Base-by-base conservation (phyloP, 2,329 filamentous ascomycete genomes). In the Botryosphaeria dothidea region DNA sequence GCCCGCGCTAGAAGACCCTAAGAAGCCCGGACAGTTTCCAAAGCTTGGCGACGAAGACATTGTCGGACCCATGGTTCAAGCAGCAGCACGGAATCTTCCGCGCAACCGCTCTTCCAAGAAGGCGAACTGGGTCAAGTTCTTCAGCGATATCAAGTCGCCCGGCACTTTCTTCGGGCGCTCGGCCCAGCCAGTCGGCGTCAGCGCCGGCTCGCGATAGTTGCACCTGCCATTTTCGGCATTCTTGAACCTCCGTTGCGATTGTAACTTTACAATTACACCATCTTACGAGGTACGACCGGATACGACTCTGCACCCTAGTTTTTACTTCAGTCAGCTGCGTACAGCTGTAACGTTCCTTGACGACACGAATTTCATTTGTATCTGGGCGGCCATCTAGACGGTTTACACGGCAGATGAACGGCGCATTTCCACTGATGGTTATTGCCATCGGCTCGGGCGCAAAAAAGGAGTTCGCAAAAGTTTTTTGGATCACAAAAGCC, bases 31-130 rank as follows among this genome's bases (percentile, higher is more conserved):
- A 73, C 97, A 97, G 77, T 97, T 97, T 72, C 93, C 93, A 25
- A 88, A 90, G 70, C 86, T 94, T 34, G 93, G 93, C 61, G 93
- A 97, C 72, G 90, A 93, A 71, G 93, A 96, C 76, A 96, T 97
- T 74, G 92, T 97, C 49, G 93, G 93, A 1, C 93, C 93, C 6
- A 97, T 97, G 93, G 87, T 88, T 70, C 85, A 80, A 68, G 67
- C 78, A 66, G 69, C 74, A 38, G 68, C 73, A 13, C 72, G 74
- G 65, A 77, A 79, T 64, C 78, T 78, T 41, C 73, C 72, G 65
- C 58, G 51, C 43, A 62, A 13, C 19, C 78, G 72, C 36, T 73
- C 66, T 0, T 58, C 72, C 27, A 73, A 72, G 27, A 78, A 78
- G 68, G 74, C 75, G 61, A 73, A 74, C 7, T 77, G 78, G 62